Evolutionary conservation across 495 filamentous ascomycete species (phyloP).

Genomic region (Immersiella caudata): DNA sequence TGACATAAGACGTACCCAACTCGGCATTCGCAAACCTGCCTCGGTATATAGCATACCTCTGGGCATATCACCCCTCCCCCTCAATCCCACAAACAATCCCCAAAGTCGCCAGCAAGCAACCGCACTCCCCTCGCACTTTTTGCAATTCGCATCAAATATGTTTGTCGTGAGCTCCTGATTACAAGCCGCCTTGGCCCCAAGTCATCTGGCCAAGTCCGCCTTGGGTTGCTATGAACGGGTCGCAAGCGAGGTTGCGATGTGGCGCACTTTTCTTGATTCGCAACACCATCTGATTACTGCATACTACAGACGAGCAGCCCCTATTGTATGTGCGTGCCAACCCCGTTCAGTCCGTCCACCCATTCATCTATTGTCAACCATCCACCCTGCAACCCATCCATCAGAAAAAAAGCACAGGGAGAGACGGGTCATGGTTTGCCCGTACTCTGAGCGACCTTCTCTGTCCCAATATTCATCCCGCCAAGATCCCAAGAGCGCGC

Average conservation of each 20-base stretch:
- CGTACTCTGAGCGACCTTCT: neutral
- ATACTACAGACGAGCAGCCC: neutral
- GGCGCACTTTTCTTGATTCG: neutral
- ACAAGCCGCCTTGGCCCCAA: slow-evolving; percentile 11
- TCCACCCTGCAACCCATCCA: neutral
- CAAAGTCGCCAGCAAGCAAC: too few species aligned
- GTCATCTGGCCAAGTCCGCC: slow-evolving; percentile 5
- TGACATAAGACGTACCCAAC: neutral
- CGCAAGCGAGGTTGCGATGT: neutral
- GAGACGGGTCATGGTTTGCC: neutral
- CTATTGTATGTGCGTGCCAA: neutral
- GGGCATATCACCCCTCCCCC: neutral
- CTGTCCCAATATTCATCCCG: neutral
- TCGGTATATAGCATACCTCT: neutral
- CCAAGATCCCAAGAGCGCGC: neutral
- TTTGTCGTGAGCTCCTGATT: neutral
- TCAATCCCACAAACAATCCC: neutral
- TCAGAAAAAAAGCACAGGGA: neutral
- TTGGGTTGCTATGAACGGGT: slow-evolving; percentile 6
- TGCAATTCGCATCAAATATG: neutral
- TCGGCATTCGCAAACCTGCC: neutral
- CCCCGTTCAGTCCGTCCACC: neutral
- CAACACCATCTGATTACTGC: neutral
- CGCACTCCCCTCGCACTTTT: too few species aligned
- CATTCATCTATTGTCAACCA: neutral